phyloP scores from a whole-genome alignment of 1,139 yeast genomes.

The Scheffersomyces segobiensis region DNA sequence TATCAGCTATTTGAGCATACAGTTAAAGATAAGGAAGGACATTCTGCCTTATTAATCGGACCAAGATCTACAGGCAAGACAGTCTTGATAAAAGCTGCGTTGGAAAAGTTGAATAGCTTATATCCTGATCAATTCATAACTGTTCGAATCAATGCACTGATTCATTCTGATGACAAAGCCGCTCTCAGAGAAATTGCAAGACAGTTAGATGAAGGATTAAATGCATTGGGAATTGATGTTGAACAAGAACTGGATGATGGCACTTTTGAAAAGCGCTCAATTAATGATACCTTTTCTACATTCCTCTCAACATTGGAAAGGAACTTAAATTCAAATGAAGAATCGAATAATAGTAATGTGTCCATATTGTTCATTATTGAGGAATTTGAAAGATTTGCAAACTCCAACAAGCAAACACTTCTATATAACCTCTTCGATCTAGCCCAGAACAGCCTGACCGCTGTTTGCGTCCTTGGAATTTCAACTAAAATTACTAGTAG shows the following conservation, averaged over 20 bases:
- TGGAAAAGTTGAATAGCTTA: slow-evolving; percentile 42
- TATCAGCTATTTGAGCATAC: slow-evolving; percentile 64
- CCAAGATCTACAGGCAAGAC: slow-evolving; percentile 82
- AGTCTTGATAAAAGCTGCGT: slow-evolving; percentile 56
- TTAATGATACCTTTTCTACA: slow-evolving; percentile 42
- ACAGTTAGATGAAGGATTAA: slow-evolving; percentile 60
- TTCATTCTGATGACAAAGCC: slow-evolving; percentile 71
- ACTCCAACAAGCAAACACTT: slow-evolving; percentile 68
- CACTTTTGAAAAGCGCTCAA: slow-evolving; percentile 36
- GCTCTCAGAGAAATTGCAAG: slow-evolving; percentile 87
- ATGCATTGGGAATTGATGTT: slow-evolving; percentile 7
- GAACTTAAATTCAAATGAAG: slow-evolving; percentile 14
- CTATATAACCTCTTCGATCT: slow-evolving; percentile 86
- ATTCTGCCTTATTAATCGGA: slow-evolving; percentile 78
- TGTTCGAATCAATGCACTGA: slow-evolving; percentile 66
- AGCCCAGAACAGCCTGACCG: slow-evolving; percentile 71
- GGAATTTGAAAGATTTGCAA: slow-evolving; percentile 76
- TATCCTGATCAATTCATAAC: slow-evolving; percentile 54
- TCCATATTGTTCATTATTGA: slow-evolving; percentile 80
- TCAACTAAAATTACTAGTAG: slow-evolving; percentile 74
- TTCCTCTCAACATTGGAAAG: slow-evolving; percentile 34
- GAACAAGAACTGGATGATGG: slow-evolving; percentile 13
- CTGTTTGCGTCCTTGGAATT: slow-evolving; percentile 80
- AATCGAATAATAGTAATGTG: slow-evolving; percentile 20
- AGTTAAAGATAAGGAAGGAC: slow-evolving; percentile 70